Evolutionary conservation across 192 early-diverging fungal genomes (phyloP).

Genomic region (Obelidium mucronatum): DNA sequence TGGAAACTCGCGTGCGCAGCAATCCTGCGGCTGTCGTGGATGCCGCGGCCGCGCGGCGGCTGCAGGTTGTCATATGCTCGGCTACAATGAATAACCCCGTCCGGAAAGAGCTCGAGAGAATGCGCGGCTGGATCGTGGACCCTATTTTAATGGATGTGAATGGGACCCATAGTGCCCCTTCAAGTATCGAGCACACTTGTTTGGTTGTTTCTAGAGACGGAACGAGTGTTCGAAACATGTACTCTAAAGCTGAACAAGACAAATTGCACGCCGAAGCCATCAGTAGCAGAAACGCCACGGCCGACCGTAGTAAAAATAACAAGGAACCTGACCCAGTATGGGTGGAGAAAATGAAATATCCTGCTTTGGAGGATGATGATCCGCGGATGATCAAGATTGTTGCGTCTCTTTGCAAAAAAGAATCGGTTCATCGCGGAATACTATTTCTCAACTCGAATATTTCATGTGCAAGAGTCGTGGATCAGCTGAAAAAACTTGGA

Average conservation of each 20-base stretch:
- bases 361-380: conserved; percentile 41
- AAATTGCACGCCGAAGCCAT: not conserved
- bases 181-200: conserved; percentile 37
- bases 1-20: not conserved
- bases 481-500: conserved; percentile 37
- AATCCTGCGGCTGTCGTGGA: conserved; percentile 10
- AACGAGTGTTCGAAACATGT: conserved; percentile 30
- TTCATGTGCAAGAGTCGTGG: conserved; percentile 38
- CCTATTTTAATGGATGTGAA: conserved; percentile 68
- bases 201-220: conserved; percentile 33
- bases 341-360: conserved; percentile 36
- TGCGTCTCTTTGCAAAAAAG: not conserved
- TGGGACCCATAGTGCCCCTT: conserved; percentile 39
- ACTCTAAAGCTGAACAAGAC: conserved; percentile 16
- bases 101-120: conserved; percentile 55
- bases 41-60: conserved; percentile 17
- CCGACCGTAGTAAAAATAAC: not conserved
- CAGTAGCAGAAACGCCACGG: not conserved
- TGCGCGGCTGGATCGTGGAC: conserved; percentile 58
- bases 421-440: conserved; percentile 18
- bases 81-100: conserved; percentile 77
- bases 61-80: conserved; percentile 68
- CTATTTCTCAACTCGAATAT: conserved; percentile 49
- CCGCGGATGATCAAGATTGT: conserved; percentile 1
- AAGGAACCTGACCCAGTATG: conserved; percentile 21